A percentile compares a stretch with the other conserved stretches of the same genome.
phyloP scores from a whole-genome alignment of 2,329 filamentous ascomycete genomes.

The Colletotrichum somersetense region DNA sequence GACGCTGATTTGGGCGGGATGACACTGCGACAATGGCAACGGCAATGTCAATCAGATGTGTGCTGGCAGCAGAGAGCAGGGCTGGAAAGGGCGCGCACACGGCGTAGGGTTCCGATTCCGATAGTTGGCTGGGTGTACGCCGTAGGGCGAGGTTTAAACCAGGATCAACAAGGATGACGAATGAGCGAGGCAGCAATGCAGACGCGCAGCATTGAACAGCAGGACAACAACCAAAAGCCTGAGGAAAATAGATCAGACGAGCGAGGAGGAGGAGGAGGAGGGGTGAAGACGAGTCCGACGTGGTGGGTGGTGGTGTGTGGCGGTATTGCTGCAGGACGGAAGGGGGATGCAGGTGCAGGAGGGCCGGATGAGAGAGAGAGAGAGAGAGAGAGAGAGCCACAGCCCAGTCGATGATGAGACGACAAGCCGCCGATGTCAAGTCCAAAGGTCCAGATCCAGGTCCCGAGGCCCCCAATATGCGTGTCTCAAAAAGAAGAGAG shows the following conservation, averaged over 20 bases:
- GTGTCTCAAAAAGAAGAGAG: conserved; percentile 28
- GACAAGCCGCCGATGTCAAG: conserved; percentile 37
- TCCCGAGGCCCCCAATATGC: conserved; percentile 22
- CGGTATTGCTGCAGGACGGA: conserved; percentile 12
- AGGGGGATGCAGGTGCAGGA: conserved; percentile 23
- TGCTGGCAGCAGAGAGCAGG: conserved; percentile 28
- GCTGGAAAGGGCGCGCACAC: background rate
- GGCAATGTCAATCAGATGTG: conserved; percentile 32
- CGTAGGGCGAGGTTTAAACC: conserved; percentile 6
- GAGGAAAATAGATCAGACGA: conserved; percentile 29
- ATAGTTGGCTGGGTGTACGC: conserved; percentile 22
- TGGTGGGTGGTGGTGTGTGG: background rate
- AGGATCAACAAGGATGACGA: background rate
- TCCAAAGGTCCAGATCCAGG: conserved; percentile 14
- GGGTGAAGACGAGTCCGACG: conserved; percentile 2
- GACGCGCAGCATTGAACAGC: conserved; percentile 6
- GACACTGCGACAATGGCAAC: conserved; percentile 1
- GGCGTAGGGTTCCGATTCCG: conserved; percentile 14
- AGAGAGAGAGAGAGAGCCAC: background rate
- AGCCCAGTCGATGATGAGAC: conserved; percentile 27
- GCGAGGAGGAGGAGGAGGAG: background rate
- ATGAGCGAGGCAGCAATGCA: conserved; percentile 17
- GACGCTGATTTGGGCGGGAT: conserved; percentile 27
- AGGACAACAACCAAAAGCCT: background rate
- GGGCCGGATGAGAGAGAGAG: conserved; percentile 27